Base-by-base conservation (phyloP, 2,329 filamentous ascomycete species). In the Hymenoscyphus fructigenus region DNA sequence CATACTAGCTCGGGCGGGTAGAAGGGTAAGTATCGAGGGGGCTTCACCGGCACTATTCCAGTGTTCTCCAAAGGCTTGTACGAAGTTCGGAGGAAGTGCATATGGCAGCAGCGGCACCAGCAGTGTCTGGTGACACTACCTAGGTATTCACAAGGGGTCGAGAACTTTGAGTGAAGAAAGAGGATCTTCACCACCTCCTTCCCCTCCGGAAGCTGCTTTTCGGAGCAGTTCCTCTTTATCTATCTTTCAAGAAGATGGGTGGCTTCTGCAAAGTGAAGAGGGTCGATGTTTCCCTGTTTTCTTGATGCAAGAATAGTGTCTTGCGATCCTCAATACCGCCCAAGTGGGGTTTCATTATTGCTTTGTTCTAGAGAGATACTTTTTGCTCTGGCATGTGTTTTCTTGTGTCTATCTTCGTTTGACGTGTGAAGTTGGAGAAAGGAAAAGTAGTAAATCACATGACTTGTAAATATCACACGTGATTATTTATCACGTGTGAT, bases 1-100 rank as follows among this genome's bases (percentile, higher is more conserved):
- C 47, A 53, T 26, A 53, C 29, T 63, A 63, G 61, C 61, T 55
- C 47, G 55, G 57, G 62, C 62, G 62, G 62, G 57, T 64, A 64
- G 34, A 47, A 44, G 26, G 62, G 50, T n/a, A n/a, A n/a, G n/a
- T 61, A 32, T 61, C 29, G 29, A 58, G 20, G 17, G 34, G 26
- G 9, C 17, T 20, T 28, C 28, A 53, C 47, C 47, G 47, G 47
- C 47, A 53, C 20, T 53, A 26, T 53, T 34, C 29, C 20, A 34
- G 56, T 57, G 38, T 26, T 58, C 32, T n/a, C n/a, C n/a, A n/a
- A n/a, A n/a, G n/a, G n/a, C n/a, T 36, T 32, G 34, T 38, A 20
- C 28, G 29, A 58, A 58, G 29, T 20, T 58, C 29, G 29, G 56
- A 23, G 32, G 1, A 58, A 36, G 29, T 36, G 29, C 29, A 58